Base-by-base conservation (phyloP, 768 basidiomycete species). In the Panus rudis region DNA sequence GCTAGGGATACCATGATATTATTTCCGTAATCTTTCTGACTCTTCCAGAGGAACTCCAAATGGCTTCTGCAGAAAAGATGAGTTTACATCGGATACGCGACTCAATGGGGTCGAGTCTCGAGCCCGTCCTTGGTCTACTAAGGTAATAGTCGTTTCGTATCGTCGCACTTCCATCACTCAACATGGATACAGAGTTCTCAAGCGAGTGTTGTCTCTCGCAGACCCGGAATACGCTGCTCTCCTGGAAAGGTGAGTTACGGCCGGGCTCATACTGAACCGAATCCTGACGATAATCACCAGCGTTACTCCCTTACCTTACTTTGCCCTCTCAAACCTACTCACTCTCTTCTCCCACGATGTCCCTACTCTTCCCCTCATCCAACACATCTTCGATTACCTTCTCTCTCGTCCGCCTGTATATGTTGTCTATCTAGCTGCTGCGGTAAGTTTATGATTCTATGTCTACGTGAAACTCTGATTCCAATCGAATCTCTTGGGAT, bases 261-360 rank as follows among this genome's bases (percentile, higher is more conserved):
- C 14, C 30, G 2, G 7, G 12, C 12, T 19, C 22, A 21, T 16
- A 23, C 6, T 13, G 28, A 30, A 30, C 28, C 10, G 16, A 16
- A 30, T 30, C 16, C n/a, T 30, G 28, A 30, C 16, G n/a, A 30
- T 16, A 16, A 16, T 16, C 10, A 30, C 28, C 45, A 89, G 84
- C 41, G 76, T 72, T 21, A 77, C 86, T 0, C 87, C 86, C 0
- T 69, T 93, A 1, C 92, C 92, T 0, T 94, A 91, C 57, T 89
- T 84, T 58, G 88, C 92, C 0, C 74, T 97, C 14, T 88, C 91
- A 4, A 88, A 92, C 63, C 76, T 96, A 24, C 69, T 97, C 25
- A 94, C 92, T 0, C 73, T 94, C 23, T 92, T 97, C 65, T 81
- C 92, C 10, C 92, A 97, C 60, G 92, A 96, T 52, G 74, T 92